A percentile compares a stretch with the other conserved stretches of the same genome.
Evolutionary conservation across 179 eudicot species (phyloP).

Genomic region (Sideroxylon spinosum): DNA sequence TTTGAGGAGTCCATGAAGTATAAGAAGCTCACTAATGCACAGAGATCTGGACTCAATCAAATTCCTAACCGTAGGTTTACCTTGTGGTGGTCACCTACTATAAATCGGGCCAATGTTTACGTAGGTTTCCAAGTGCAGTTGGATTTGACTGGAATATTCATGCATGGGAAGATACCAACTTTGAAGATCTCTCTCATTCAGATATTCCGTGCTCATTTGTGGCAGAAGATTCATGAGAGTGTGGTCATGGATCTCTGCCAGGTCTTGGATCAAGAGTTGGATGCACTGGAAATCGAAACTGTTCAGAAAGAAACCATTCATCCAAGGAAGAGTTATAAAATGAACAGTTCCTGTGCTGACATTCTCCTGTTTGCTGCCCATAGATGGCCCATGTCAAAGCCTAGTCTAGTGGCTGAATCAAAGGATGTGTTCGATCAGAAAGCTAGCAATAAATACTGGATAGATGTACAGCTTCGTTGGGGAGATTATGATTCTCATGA

Average conservation of each 20-base stretch:
- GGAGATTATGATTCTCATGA: constrained; percentile 99
- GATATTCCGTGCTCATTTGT: constrained; percentile 98
- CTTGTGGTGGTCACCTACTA: constrained; percentile 99
- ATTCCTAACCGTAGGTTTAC: constrained; percentile 98
- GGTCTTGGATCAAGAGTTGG: constrained; percentile 96
- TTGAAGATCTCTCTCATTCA: constrained; percentile 90
- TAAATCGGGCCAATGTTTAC: constrained; percentile 94
- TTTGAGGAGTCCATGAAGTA: constrained; percentile 99
- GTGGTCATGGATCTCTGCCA: constrained; percentile 99
- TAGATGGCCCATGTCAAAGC: constrained; percentile 99
- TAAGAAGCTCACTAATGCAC: constrained; percentile 96
- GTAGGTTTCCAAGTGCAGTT: constrained; percentile 99
- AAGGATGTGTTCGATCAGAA: constrained; percentile 99
- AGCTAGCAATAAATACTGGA: constrained; percentile 97
- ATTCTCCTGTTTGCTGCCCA: constrained; percentile 96
- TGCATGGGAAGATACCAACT: constrained; percentile 99
- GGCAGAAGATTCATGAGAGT: constrained; percentile 99
- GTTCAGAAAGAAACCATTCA: constrained; percentile 99
- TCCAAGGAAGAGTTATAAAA: constrained; percentile 97
- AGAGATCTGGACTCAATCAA: constrained; percentile 97
- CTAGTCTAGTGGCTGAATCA: constrained; percentile 94
- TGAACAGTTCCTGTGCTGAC: constrained; percentile 99
- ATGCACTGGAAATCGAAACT: constrained; percentile 95
- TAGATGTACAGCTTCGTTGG: constrained; percentile 99
- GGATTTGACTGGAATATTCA: constrained; percentile 95